Percentiles rank a stretch among this genome's conserved stretches.
These are phyloP conservation scores for Pleomassaria siparia DNA, from an alignment of 2,329 filamentous ascomycete species.

Conservation along the genomic window DNA sequence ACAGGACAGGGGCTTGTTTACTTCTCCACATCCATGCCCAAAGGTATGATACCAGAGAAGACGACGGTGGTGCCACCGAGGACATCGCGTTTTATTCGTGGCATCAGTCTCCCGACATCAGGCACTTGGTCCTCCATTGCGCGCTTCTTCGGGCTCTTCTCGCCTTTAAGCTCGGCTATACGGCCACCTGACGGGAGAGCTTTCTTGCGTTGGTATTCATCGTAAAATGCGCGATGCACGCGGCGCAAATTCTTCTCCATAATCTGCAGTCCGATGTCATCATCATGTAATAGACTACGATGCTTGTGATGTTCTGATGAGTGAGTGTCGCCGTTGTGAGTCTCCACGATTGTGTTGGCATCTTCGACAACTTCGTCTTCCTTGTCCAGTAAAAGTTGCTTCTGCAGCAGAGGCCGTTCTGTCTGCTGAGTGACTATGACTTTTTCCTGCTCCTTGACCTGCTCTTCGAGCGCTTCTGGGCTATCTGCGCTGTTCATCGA, in stretches of 20 bases:
- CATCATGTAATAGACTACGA: conserved; percentile 77
- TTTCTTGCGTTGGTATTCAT: conserved; percentile 69
- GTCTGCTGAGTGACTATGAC: conserved; percentile 84
- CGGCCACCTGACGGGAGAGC: conserved; percentile 47
- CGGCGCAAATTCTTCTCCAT: conserved; percentile 74
- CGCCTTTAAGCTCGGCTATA: conserved; percentile 54
- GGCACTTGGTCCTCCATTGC: conserved; percentile 64
- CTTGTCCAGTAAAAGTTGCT: conserved; percentile 88
- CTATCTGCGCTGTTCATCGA: conserved; percentile 73
- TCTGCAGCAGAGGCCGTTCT: conserved; percentile 84
- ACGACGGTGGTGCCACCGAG: conserved; percentile 77
- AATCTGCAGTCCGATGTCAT: conserved; percentile 78
- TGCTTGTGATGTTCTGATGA: conserved; percentile 44
- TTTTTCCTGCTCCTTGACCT: conserved; percentile 84
- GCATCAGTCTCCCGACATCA: conserved; percentile 83
- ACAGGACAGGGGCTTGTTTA: conserved; percentile 36
- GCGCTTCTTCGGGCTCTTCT: conserved; percentile 52
- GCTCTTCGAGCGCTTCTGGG: conserved; percentile 67
- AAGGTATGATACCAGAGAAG: conserved; percentile 85
- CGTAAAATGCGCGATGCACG: conserved; percentile 79
- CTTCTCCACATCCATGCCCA: conserved; percentile 73
- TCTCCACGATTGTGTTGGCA: conserved; percentile 45
- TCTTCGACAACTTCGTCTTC: conserved; percentile 67
- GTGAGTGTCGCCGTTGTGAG: conserved; percentile 43
- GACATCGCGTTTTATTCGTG: conserved; percentile 74